Evolutionary conservation across 2,329 filamentous ascomycete species (phyloP).

Genomic region (Myriangium duriaei): DNA sequence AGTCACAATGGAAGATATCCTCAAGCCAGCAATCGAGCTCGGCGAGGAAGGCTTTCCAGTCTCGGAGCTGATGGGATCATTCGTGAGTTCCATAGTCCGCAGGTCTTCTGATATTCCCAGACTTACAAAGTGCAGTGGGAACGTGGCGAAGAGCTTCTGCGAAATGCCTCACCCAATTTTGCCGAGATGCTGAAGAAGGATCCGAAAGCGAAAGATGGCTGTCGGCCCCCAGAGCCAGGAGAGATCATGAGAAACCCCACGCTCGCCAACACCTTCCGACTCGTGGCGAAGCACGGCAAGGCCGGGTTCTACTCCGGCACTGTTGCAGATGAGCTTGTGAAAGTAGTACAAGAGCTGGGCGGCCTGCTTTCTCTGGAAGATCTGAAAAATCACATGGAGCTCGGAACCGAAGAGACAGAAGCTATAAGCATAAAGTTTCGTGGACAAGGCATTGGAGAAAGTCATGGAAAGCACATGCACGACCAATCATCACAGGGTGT

Average conservation of each 20-base stretch:
- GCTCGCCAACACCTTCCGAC: slow-evolving; percentile 68
- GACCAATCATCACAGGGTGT: slow-evolving; percentile 42
- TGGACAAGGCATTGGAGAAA: slow-evolving; percentile 47
- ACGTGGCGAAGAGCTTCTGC: slow-evolving; percentile 48
- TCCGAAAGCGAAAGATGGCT: slow-evolving; percentile 51
- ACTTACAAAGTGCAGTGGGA: slow-evolving; percentile 50
- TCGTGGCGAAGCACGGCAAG: slow-evolving; percentile 69
- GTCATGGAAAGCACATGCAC: slow-evolving; percentile 32
- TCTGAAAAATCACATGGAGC: slow-evolving; percentile 59
- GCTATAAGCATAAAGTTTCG: slow-evolving; percentile 72
- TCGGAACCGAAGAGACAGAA: slow-evolving; percentile 66
- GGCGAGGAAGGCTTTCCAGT: slow-evolving; percentile 86
- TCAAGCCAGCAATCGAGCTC: slow-evolving; percentile 71
- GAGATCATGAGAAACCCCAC: slow-evolving; percentile 82
- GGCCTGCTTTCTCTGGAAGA: slow-evolving; percentile 71
- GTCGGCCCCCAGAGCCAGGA: slow-evolving; percentile 61
- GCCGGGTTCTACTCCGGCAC: slow-evolving; percentile 81
- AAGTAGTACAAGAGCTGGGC: slow-evolving; percentile 62
- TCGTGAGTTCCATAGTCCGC: slow-evolving; percentile 41
- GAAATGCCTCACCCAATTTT: slow-evolving; percentile 69
- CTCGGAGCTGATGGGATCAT: slow-evolving; percentile 59
- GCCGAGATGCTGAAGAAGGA: slow-evolving; percentile 79
- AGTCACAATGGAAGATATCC: slow-evolving; percentile 60
- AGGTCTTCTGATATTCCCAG: not conserved
- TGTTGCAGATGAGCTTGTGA: slow-evolving; percentile 68